phyloP scores from a whole-genome alignment of 257 asterid genomes.

The Verbena officinalis region DNA sequence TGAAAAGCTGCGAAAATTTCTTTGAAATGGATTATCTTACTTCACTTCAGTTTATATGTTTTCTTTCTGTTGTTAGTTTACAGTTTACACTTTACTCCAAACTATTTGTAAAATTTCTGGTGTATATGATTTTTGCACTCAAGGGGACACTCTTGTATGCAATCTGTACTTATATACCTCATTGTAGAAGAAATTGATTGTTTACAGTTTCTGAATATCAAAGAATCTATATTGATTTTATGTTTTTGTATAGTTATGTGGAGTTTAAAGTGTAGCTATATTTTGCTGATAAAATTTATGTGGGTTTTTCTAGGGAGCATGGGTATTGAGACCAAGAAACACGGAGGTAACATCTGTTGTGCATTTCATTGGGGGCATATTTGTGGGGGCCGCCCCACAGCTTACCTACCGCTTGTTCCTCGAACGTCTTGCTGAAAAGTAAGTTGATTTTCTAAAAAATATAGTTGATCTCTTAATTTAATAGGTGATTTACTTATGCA shows the following conservation, averaged over 20 bases:
- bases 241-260: background rate
- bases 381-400: conserved; percentile 99
- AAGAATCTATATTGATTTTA: conserved; percentile 7
- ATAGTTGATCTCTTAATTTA: conserved; percentile 1
- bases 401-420: conserved; percentile 88
- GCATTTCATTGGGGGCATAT: conserved; percentile 93
- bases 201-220: conserved; percentile 4
- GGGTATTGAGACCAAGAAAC: conserved; percentile 80
- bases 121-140: background rate
- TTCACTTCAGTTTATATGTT: background rate
- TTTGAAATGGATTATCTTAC: background rate
- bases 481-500: conserved; percentile 2
- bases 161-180: conserved; percentile 8
- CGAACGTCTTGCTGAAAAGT: conserved; percentile 88
- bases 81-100: background rate
- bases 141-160: background rate
- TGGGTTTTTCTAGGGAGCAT: conserved; percentile 67
- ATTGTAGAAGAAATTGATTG: conserved; percentile 4
- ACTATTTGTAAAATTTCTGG: conserved; percentile 4
- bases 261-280: conserved; percentile 4
- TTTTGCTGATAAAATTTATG: conserved; percentile 20
- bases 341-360: conserved; percentile 54
- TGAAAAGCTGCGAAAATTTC: background rate
- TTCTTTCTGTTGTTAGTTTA: conserved; percentile 1
- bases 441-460: conserved; percentile 28